Percentiles rank a stretch among this genome's conserved stretches.
Conservation (phyloP, 1,139 yeast species). For the Lodderomyces elongisporus region DNA sequence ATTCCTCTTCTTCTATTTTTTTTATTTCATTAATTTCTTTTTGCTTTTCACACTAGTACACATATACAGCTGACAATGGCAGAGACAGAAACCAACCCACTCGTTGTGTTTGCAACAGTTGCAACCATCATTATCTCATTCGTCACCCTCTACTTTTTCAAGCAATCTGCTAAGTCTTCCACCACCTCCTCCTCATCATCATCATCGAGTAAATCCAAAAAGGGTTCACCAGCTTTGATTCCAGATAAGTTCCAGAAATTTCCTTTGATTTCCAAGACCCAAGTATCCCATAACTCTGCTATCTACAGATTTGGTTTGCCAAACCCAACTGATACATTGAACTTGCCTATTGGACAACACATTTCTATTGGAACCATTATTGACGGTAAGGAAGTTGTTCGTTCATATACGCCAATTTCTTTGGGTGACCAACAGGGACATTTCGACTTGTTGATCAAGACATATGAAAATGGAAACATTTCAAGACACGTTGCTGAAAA, state of each 20-base stretch:
- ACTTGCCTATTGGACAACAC: slow-evolving; percentile 95
- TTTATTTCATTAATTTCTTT: too few species aligned
- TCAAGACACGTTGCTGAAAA: slow-evolving; percentile 71
- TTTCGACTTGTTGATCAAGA: slow-evolving; percentile 85
- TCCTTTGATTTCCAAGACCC: slow-evolving; percentile 76
- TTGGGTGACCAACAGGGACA: slow-evolving; percentile 80
- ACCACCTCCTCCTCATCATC: too few species aligned
- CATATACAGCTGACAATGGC: too few species aligned
- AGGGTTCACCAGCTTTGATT: slow-evolving; percentile 45
- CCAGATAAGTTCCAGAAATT: slow-evolving; percentile 71
- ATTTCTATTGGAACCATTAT: slow-evolving; percentile 66
- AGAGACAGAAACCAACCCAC: slow-evolving; percentile 31
- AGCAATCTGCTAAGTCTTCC: too few species aligned
- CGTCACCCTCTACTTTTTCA: slow-evolving; percentile 34
- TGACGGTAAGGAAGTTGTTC: slow-evolving; percentile 72
- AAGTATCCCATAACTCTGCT: slow-evolving; percentile 77
- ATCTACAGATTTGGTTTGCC: slow-evolving; percentile 85
- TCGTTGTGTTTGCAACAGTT: slow-evolving; percentile 35
- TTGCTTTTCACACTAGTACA: too few species aligned
- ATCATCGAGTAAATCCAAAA: slow-evolving; percentile 14
- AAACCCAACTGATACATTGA: slow-evolving; percentile 65
- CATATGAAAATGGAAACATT: slow-evolving; percentile 89
- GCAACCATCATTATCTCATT: slow-evolving; percentile 38
- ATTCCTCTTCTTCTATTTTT: too few species aligned
- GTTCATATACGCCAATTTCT: slow-evolving; percentile 94